A percentile compares a stretch with the other conserved stretches of the same genome.
phyloP scores from a whole-genome alignment of 2,329 filamentous ascomycete species.

The Paracorniculantispora psalliotae region DNA sequence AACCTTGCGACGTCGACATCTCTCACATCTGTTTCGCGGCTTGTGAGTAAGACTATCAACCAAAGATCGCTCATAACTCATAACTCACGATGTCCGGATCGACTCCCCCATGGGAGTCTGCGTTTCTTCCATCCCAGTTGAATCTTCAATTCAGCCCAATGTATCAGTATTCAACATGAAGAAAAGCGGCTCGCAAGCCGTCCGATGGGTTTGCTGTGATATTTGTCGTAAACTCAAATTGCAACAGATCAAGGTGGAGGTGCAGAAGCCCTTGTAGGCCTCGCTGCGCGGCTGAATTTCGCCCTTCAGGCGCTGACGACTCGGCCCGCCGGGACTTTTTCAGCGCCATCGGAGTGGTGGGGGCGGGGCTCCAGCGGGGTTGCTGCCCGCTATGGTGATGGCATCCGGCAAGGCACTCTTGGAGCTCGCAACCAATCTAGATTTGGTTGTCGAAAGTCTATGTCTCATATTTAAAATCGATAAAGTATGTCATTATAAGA shows the following conservation, averaged over 20 bases:
- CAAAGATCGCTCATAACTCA: neutral
- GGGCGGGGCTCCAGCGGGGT: conserved; percentile 1
- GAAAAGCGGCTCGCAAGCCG: conserved; percentile 6
- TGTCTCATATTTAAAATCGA: too few species aligned
- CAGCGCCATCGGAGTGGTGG: neutral
- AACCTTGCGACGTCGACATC: conserved; percentile 41
- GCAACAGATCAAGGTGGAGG: too few species aligned
- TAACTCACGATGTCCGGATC: conserved; percentile 33
- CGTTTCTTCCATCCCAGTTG: conserved; percentile 25
- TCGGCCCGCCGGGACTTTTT: neutral
- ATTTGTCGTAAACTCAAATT: too few species aligned
- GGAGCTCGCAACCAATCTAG: too few species aligned
- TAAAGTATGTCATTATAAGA: too few species aligned
- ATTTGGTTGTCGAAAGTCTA: too few species aligned
- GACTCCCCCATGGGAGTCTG: conserved; percentile 30
- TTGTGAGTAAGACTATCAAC: neutral
- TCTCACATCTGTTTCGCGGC: conserved; percentile 31
- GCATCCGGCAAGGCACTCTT: too few species aligned
- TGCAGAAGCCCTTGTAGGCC: neutral
- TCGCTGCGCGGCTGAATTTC: neutral
- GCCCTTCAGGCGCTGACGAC: neutral
- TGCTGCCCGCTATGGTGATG: neutral
- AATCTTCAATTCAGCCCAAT: neutral
- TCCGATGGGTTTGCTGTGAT: neutral
- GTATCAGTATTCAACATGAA: neutral